Conservation (phyloP, 2,329 filamentous ascomycete species). For the Leptographium wingfieldii region DNA sequence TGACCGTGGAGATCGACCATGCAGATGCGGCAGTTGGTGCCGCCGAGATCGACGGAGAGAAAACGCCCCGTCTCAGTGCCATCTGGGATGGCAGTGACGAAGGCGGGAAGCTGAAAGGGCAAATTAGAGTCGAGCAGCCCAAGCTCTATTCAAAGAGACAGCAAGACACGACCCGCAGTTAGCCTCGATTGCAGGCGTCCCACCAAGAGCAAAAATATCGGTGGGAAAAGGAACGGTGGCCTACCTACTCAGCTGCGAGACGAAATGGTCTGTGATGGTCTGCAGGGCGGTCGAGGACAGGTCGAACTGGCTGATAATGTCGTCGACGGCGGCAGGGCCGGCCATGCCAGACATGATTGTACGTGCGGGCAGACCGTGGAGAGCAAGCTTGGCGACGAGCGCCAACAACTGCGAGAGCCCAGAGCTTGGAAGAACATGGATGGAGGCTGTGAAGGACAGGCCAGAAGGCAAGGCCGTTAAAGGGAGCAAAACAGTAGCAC, state of each 20-base stretch:
- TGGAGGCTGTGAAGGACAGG: background rate
- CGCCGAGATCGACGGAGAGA: slow-evolving; percentile 87
- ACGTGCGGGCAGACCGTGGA: background rate
- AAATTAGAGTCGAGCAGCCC: background rate
- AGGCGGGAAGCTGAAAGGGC: slow-evolving; percentile 71
- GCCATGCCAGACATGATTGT: background rate
- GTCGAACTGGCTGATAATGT: background rate
- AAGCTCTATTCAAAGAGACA: background rate
- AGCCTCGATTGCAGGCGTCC: background rate
- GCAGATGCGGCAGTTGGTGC: slow-evolving; percentile 95
- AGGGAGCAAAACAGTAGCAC: background rate
- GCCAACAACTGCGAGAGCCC: background rate
- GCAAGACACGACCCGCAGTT: background rate
- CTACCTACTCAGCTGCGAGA: background rate
- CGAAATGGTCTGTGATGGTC: background rate
- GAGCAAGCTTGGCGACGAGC: background rate
- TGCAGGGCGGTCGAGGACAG: background rate
- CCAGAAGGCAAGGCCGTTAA: background rate
- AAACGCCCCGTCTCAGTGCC: slow-evolving; percentile 94
- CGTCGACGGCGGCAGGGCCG: background rate
- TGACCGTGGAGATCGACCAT: slow-evolving; percentile 86
- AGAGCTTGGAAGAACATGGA: background rate
- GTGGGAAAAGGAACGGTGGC: background rate
- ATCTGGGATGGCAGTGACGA: slow-evolving; percentile 87
- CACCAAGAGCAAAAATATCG: background rate